phyloP scores from a whole-genome alignment of 352 stramenopile species.

The Phytophthora pinifolia region DNA sequence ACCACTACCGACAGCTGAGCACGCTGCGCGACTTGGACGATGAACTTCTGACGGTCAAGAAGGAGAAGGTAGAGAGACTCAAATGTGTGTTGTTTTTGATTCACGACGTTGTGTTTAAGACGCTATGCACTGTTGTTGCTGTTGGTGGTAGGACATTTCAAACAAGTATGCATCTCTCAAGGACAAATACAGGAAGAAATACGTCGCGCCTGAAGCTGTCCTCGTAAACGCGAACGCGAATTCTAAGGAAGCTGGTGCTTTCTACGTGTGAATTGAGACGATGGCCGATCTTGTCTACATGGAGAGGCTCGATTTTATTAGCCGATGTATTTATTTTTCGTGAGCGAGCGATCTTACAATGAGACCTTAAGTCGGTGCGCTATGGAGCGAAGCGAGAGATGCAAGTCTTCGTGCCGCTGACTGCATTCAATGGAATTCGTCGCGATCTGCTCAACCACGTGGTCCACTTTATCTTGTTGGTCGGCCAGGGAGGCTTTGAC shows the following conservation, averaged over 20 bases:
- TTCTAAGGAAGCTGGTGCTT: slow-evolving; percentile 13
- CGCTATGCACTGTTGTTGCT: background rate
- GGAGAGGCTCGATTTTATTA: slow-evolving; percentile 15
- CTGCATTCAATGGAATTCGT: slow-evolving; percentile 34
- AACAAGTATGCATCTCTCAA: slow-evolving; percentile 72
- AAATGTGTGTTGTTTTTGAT: too few relatives aligned
- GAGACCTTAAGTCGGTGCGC: slow-evolving; percentile 43
- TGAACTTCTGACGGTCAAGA: slow-evolving; percentile 64
- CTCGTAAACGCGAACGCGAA: slow-evolving; percentile 18
- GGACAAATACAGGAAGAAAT: slow-evolving; percentile 81
- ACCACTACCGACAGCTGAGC: slow-evolving; percentile 56
- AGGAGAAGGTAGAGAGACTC: slow-evolving; percentile 50
- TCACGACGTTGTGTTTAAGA: too few relatives aligned
- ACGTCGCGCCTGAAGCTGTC: slow-evolving; percentile 43
- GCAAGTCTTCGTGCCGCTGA: slow-evolving; percentile 38
- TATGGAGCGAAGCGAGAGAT: slow-evolving; percentile 41
- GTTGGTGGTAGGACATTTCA: slow-evolving; percentile 52
- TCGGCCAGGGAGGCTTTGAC: slow-evolving; percentile 35
- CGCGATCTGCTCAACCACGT: slow-evolving; percentile 36
- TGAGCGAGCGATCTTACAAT: slow-evolving; percentile 21
- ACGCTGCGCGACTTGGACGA: slow-evolving; percentile 69
- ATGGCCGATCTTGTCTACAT: slow-evolving; percentile 2
- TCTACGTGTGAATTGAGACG: slow-evolving; percentile 41
- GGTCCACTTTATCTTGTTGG: slow-evolving; percentile 37
- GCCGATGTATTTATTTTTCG: slow-evolving; percentile 7